Conservation (phyloP, 2,329 filamentous ascomycete genomes). For the Iodosphaeria phyllophila region DNA sequence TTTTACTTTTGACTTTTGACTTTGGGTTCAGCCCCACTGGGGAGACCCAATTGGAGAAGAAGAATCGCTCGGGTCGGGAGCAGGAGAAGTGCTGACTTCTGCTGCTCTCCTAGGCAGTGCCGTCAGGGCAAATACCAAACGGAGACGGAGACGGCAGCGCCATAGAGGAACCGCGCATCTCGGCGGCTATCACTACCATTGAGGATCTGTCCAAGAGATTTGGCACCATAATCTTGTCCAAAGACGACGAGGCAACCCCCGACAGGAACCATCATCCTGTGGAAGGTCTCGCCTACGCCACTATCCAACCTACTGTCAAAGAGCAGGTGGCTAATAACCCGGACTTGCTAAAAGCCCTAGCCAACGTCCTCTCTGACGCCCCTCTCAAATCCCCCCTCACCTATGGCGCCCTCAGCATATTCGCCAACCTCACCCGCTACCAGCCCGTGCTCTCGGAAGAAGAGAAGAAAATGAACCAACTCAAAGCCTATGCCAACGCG, state of each 20-base stretch:
- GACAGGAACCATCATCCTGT: slow-evolving; percentile 48
- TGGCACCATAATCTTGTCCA: slow-evolving; percentile 43
- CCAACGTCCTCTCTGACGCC: slow-evolving; percentile 40
- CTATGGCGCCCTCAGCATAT: slow-evolving; percentile 72
- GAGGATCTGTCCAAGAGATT: slow-evolving; percentile 48
- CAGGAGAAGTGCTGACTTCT: no score
- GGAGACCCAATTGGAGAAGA: no score
- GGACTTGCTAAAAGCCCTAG: slow-evolving; percentile 48
- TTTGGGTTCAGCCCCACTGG: no score
- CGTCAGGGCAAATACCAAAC: slow-evolving; percentile 19
- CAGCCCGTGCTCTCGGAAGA: slow-evolving; percentile 66
- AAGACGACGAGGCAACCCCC: slow-evolving; percentile 34
- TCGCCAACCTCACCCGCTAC: slow-evolving; percentile 72
- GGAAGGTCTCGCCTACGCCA: slow-evolving; percentile 84
- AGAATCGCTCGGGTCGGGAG: no score
- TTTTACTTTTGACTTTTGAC: no score
- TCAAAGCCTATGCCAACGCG: slow-evolving; percentile 87
- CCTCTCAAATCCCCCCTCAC: slow-evolving; percentile 50
- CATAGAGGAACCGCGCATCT: slow-evolving; percentile 24
- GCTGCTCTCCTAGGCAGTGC: slow-evolving; percentile 41
- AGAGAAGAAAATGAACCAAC: slow-evolving; percentile 75
- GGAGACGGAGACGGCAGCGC: slow-evolving; percentile 16
- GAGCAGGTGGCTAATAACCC: slow-evolving; percentile 56
- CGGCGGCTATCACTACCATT: slow-evolving; percentile 38
- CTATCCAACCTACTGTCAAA: slow-evolving; percentile 69